Base-by-base conservation (phyloP, 768 basidiomycete genomes). In the Chalciporus piperatus region DNA sequence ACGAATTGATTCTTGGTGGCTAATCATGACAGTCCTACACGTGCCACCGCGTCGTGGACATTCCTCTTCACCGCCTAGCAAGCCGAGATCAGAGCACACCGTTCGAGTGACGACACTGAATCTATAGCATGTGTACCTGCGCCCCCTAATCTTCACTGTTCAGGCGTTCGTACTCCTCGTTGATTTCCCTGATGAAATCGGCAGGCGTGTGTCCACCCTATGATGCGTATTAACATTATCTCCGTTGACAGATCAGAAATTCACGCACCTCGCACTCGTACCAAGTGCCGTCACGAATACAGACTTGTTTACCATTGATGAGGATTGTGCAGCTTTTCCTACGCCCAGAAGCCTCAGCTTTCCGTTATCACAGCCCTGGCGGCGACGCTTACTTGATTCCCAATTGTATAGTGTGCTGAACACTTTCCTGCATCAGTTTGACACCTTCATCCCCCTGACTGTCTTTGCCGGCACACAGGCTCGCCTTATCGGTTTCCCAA, bases 311-410 rank as follows among this genome's bases (percentile, higher is more conserved):
- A 3, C 74, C 78, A 59, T 80, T 86, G 60, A 98, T 89, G 35
- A 92, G 61, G 41, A 98, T 75, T 7, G 93, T 93, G 72, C 94
- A 97, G 64, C 92, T 94, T 71, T 85, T 93, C 48, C 84, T 88
- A 61, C 48, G 35, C 46, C 22, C 25, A 50, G 42, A 53, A 35
- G 28, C 45, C 37, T 51, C 37, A 47, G 59, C 52, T 46, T 28
- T 50, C n/a, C 30, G 49, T 45, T 20, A 33, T 41, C 41, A 52
- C 42, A 49, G 27, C 13, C 12, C 39, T 25, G 19, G 32, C n/a
- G n/a, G 27, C 39, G 48, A 52, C 44, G 64, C 75, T 59, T 68
- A 89, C 90, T 71, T 62, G 55, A 95, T 81, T 4, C 74, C 80
- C 61, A 84, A 52, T 70, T 57, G 1, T 72, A 78, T 27, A 67